Evolutionary conservation across 176 grass and related monocot genomes (phyloP), one percentile per base, ranked within the genome.

Genomic region (Saccharum spontaneum): DNA sequence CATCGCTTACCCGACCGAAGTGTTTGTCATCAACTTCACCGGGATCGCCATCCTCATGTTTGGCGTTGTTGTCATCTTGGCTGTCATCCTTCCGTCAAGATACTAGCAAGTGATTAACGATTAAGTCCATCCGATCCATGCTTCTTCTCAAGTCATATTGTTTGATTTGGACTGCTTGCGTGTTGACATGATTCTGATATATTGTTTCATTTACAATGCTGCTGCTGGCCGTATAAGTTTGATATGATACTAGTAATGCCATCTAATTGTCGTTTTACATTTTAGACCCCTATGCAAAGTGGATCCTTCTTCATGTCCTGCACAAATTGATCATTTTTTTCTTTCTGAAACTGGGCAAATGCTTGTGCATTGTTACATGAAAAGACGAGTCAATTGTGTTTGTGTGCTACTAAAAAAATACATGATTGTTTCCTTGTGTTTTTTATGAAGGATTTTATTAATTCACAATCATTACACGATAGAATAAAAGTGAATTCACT

Each of bases 41-140:
- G 86, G 83, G 18, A 50, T 89, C 15, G 46, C 73, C 37, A 89
- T 89, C 23, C 76, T 89, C n/a, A 60, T 86, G 73, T 89, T 92
- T 46, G 83, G 57, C 3, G 49, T 86, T 1, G 50, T 81, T 0
- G 86, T 89, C 3, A 75, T 89, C 14, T 41, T 89, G 3, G 83
- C 73, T 8, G 79, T 79, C 18, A 75, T 89, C 23, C 90, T 92
- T 37, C 90, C 86, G 0, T 86, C 88, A 10, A 83, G 75, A 69
- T 90, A 86, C 5, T 39, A 39, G 38, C 38, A 63, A 41, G 22
- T 62, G 28, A 64, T 2, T 30, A 3, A 60, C 0, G 0, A 60
- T 34, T 30, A 64, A n/a, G 8, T 60, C 57, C 57, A 23, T 60
- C 22, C 2, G 5, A 20, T 11, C 6, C 7, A 62, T 74, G 69